A percentile compares a stretch with the other conserved stretches of the same genome.
Evolutionary conservation across 345 rosid species (phyloP).

Genomic region (Hevea brasiliensis): DNA sequence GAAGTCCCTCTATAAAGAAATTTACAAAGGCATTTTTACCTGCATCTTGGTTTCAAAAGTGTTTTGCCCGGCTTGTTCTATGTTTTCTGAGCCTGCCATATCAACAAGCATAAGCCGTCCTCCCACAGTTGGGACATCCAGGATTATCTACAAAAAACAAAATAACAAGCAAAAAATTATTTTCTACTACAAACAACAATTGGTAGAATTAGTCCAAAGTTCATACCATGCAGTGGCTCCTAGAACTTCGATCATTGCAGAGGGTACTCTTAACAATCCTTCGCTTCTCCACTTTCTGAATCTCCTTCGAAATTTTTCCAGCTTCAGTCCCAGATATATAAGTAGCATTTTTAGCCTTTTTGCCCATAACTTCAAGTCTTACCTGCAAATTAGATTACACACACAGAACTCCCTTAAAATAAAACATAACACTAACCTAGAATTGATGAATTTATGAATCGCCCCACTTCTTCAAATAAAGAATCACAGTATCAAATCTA

Average conservation of each 20-base stretch:
- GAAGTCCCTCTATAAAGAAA: not conserved
- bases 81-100: constrained; percentile 99
- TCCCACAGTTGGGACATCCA: constrained; percentile 96
- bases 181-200: not conserved
- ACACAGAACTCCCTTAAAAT: not conserved
- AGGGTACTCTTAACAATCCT: constrained; percentile 91
- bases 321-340: constrained; percentile 88
- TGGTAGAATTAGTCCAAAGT: not conserved
- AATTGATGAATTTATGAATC: not conserved
- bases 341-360: constrained; percentile 89
- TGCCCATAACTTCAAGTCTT: constrained; percentile 95
- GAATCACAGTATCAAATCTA: not conserved
- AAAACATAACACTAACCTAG: not conserved
- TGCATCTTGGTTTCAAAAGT: constrained; percentile 98
- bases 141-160: constrained; percentile 56
- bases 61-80: constrained; percentile 93
- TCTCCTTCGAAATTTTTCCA: constrained; percentile 82
- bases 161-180: not conserved
- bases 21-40: too few species aligned
- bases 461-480: not conserved
- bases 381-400: constrained; percentile 42
- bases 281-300: constrained; percentile 91
- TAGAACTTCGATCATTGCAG: constrained; percentile 89
- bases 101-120: constrained; percentile 97
- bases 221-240: constrained; percentile 95